These are phyloP conservation scores for Postia placenta DNA, from an alignment of 768 basidiomycete genomes.

Conservation along the genomic window DNA sequence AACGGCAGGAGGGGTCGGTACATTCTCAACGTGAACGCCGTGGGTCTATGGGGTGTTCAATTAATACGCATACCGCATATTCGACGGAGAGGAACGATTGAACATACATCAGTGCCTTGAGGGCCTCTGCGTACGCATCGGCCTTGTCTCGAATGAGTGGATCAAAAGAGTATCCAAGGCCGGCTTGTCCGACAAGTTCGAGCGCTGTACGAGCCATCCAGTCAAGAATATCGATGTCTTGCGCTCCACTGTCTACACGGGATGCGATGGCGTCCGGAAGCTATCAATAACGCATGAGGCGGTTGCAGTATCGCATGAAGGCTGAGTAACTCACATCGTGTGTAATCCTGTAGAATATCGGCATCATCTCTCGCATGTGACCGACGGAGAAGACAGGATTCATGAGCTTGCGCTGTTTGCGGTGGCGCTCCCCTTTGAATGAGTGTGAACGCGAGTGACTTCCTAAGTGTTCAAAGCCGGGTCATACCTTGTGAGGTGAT, in stretches of 20 bases:
- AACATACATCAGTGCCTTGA: conserved; percentile 19
- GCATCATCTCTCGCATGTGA: conserved; percentile 19
- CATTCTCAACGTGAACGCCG: not conserved
- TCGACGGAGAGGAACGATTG: not conserved
- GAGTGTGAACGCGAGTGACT: not conserved
- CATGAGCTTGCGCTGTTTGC: conserved; percentile 23
- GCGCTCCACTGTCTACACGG: not conserved
- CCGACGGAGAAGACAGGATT: conserved; percentile 26
- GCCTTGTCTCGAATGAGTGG: conserved; percentile 9
- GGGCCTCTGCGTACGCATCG: conserved; percentile 13
- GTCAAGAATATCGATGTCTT: conserved; percentile 5
- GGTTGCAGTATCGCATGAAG: not conserved
- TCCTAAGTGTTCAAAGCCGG: no score
- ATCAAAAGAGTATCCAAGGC: conserved; percentile 21
- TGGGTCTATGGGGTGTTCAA: not conserved
- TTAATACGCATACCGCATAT: not conserved
- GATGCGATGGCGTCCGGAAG: conserved; percentile 11
- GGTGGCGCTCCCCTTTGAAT: conserved; percentile 20
- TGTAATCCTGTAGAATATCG: conserved; percentile 18
- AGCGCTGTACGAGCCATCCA: conserved; percentile 20
- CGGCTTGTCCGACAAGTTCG: conserved; percentile 20
- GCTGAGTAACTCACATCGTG: conserved; percentile 10
- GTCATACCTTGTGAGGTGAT: conserved; percentile 18
- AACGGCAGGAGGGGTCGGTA: conserved; percentile 4
- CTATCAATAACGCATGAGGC: no score